Evolutionary conservation across 2,329 filamentous ascomycete genomes (phyloP).

Genomic region (Aspergillus bombycis): DNA sequence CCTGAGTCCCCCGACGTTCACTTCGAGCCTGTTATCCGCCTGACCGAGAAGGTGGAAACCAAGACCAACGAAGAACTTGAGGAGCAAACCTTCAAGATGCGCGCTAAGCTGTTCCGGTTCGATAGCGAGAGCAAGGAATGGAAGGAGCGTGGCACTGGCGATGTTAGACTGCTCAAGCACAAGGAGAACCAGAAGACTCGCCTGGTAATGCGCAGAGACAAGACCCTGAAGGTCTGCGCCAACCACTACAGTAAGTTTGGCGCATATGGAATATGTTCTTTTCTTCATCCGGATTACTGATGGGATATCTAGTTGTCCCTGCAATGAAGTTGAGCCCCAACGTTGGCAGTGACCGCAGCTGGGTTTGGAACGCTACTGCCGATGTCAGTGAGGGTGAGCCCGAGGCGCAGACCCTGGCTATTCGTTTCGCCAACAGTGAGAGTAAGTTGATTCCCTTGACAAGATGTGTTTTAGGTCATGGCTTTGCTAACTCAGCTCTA

Average conservation of each 20-base stretch:
- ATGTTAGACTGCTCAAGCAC: slow-evolving; percentile 96
- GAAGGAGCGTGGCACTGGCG: slow-evolving; percentile 98
- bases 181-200: slow-evolving; percentile 98
- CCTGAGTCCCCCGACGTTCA: slow-evolving; percentile 91
- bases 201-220: slow-evolving; percentile 97
- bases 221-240: slow-evolving; percentile 99
- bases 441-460: slow-evolving; percentile 62
- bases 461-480: background rate
- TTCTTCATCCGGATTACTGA: background rate
- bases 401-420: slow-evolving; percentile 92
- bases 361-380: slow-evolving; percentile 98
- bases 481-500: slow-evolving; percentile 43
- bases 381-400: slow-evolving; percentile 98
- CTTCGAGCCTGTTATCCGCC: slow-evolving; percentile 93
- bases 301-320: slow-evolving; percentile 71
- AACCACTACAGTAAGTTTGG: slow-evolving; percentile 90
- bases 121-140: slow-evolving; percentile 89
- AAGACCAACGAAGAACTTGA: slow-evolving; percentile 99
- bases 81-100: slow-evolving; percentile 99
- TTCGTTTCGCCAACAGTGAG: slow-evolving; percentile 96
- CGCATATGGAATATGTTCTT: background rate
- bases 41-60: slow-evolving; percentile 94
- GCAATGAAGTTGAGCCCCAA: slow-evolving; percentile 99
- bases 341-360: slow-evolving; percentile 95
- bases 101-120: slow-evolving; percentile 99